phyloP scores from a whole-genome alignment of 2,329 filamentous ascomycete species.

The Elsinoe australis region DNA sequence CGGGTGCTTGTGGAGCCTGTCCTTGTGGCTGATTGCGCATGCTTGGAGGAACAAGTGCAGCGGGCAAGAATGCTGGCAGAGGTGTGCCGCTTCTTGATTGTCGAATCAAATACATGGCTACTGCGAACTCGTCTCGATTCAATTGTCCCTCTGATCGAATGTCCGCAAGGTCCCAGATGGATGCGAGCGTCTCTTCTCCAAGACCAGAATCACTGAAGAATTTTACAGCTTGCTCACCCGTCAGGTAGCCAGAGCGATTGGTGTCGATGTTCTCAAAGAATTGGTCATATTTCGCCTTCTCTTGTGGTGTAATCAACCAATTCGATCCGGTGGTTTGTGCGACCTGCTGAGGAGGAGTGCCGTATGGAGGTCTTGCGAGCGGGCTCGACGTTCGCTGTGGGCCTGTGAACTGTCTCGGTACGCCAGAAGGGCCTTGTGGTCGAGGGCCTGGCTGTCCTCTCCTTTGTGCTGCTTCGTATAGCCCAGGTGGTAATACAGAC shows the following conservation, averaged over 20 bases:
- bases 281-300: conserved; percentile 81
- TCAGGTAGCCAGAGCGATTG: conserved; percentile 71
- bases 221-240: conserved; percentile 84
- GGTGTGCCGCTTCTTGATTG: conserved; percentile 68
- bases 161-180: conserved; percentile 96
- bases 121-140: conserved; percentile 83
- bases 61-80: conserved; percentile 69
- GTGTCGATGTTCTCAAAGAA: conserved; percentile 82
- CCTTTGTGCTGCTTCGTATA: conserved; percentile 85
- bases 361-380: conserved; percentile 43
- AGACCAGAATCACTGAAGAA: conserved; percentile 92
- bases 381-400: conserved; percentile 55
- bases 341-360: conserved; percentile 41
- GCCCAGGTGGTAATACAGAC: conserved; percentile 67
- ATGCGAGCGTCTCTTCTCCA: conserved; percentile 78
- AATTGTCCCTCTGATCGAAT: conserved; percentile 83
- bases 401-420: conserved; percentile 78
- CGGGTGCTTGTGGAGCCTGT: conserved; percentile 36
- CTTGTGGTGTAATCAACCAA: conserved; percentile 74
- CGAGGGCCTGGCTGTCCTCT: conserved; percentile 45
- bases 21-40: conserved; percentile 59
- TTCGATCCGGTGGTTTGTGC: conserved; percentile 54
- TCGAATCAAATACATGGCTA: conserved; percentile 94
- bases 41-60: conserved; percentile 76
- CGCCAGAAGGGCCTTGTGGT: conserved; percentile 46